Base-by-base conservation (phyloP, 768 basidiomycete species). In the Hortiboletus flavorubellus region DNA sequence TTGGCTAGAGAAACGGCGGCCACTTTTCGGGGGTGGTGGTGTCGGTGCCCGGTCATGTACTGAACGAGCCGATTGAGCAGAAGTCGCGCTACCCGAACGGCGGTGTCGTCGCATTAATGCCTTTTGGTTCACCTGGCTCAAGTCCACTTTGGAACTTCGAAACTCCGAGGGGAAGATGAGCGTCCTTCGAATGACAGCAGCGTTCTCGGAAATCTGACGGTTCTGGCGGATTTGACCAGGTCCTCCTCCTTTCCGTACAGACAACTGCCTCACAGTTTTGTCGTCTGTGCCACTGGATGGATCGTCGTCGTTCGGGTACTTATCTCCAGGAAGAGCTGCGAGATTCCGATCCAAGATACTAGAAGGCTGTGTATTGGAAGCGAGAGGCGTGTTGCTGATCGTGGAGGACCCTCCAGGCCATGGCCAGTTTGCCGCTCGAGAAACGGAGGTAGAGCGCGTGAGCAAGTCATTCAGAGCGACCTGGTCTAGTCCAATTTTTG, bases 31-130 rank as follows among this genome's bases (percentile, higher is more conserved):
- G 33, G 91, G 91, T 16, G 91, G 91, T n/a, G 91, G 91, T 8
- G 91, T 93, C 11, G 90, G 91, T 12, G 76, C 86, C 49, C 91
- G 86, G 60, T 93, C 91, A 60, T 89, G 85, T 30, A 91, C 77
- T 41, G 91, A 91, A 53, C 86, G 84, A 60, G 73, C 81, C 0
- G 90, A 92, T 16, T 78, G 73, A 12, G 81, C 84, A 26, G 79
- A 82, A 18, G 68, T 69, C 11, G 78, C 76, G 59, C 91, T 89
- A 16, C 78, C 76, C 51, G 87, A 80, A 39, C 85, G 83, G 43
- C 85, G 83, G 46, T 82, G 82, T 18, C 74, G 73, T 45, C 62
- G 64, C 34, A 31, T 42, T 34, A 86, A 80, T 29, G 76, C 75
- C 65, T 84, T 89, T 58, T 80, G 79, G 65, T 78, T 75, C 55